These are phyloP conservation scores for Rubus parviflorus DNA, from an alignment of 306 rosid genomes.

Conservation along the genomic window DNA sequence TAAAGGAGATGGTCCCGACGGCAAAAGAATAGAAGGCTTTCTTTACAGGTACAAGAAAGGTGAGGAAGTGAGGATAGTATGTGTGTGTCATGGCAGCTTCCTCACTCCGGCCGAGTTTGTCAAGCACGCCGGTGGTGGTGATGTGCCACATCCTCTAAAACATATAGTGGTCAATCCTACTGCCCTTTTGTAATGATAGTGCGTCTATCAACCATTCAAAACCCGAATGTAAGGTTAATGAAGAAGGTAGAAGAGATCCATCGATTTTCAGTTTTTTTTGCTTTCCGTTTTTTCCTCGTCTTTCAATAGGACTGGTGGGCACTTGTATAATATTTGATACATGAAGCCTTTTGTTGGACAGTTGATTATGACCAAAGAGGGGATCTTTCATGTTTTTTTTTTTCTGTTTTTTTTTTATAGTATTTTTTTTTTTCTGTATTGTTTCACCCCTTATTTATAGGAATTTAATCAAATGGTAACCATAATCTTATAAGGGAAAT, in stretches of 20 bases:
- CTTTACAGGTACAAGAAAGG: slow-evolving; percentile 72
- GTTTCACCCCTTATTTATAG: background rate
- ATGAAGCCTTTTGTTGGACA: slow-evolving; percentile 17
- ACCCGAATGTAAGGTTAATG: background rate
- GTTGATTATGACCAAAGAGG: background rate
- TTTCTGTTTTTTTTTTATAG: too few relatives aligned
- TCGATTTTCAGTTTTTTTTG: background rate
- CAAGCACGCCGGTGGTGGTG: slow-evolving; percentile 73
- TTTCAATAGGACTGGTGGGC: slow-evolving; percentile 7
- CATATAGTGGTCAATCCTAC: slow-evolving; percentile 65
- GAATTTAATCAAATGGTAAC: background rate
- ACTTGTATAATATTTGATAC: slow-evolving; percentile 5
- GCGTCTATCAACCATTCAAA: slow-evolving; percentile 4
- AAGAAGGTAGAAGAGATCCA: background rate
- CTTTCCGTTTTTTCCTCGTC: background rate
- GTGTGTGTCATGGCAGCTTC: slow-evolving; percentile 77
- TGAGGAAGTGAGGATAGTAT: slow-evolving; percentile 72
- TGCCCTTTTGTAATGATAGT: slow-evolving; percentile 19
- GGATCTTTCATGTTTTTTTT: background rate
- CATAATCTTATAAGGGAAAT: background rate
- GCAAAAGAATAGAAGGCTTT: slow-evolving; percentile 67
- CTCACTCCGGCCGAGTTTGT: slow-evolving; percentile 76
- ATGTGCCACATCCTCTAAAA: slow-evolving; percentile 58
- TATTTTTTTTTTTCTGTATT: too few relatives aligned
- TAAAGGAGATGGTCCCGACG: slow-evolving; percentile 57